Evolutionary conservation across 2,329 filamentous ascomycete species (phyloP), one percentile per base, ranked within the genome.

Genomic region (Alternaria sp.): DNA sequence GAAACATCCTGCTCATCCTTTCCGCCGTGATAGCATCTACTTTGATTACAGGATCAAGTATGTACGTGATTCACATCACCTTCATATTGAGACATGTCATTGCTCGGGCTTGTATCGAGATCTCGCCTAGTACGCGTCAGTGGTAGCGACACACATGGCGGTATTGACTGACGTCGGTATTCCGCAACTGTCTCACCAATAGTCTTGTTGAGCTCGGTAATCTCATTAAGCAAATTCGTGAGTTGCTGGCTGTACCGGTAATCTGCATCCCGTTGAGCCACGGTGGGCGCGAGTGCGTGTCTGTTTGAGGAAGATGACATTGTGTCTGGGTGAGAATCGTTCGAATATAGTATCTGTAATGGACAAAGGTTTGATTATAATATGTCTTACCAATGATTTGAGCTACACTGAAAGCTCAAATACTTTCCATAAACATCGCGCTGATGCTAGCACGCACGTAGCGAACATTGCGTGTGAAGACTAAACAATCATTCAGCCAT

Each of bases 11-110:
- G 22, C 22, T 27, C 36, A 41, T 52, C n/a, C 25, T 41, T n/a
- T 52, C 50, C 22, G 22, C 16, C 2, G 34, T 38, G n/a, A 30
- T 11, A 1, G 1, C 5, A 10, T 52, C 36, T n/a, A 52, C 22
- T 11, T 52, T 52, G 34, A 41, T 38, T 2, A 41, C 16, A 0
- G 50, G 50, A 6, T 52, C 50, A 16, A 52, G 36, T 52, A 16
- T 30, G 7, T 52, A 52, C 3, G 50, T 18, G 1, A 52, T 38
- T 25, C 50, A 41, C 34, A 52, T 38, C 25, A 52, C 28, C 36
- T 52, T 52, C 25, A 38, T 52, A 14, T 38, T 16, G 10, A 52
- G 22, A 30, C 50, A 52, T 25, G 22, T 41, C 50, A 41, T 52
- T 2, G 32, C 50, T 18, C 50, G 50, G 25, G 50, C 50, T 52